These are phyloP conservation scores for Globisporangium middletonii DNA, from an alignment of 352 stramenopile genomes.

Conservation along the genomic window DNA sequence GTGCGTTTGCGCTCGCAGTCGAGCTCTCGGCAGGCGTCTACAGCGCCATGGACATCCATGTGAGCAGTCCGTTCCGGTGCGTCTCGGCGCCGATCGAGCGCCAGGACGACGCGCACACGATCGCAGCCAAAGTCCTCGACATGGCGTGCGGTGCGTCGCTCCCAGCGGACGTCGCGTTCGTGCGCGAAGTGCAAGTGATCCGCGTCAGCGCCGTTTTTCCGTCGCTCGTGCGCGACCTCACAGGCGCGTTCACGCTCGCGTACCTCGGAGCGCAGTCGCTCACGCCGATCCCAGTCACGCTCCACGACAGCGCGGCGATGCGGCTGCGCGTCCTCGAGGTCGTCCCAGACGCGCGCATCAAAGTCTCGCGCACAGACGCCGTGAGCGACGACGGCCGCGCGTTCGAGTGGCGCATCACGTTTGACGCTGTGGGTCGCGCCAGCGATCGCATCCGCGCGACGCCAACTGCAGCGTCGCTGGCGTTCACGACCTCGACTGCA, in stretches of 20 bases:
- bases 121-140: constrained; percentile 3
- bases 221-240: constrained; percentile 1
- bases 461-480: background rate
- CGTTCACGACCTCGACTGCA: constrained; percentile 2
- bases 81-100: constrained; percentile 3
- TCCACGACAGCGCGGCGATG: constrained; percentile 7
- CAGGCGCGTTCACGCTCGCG: constrained; percentile 3
- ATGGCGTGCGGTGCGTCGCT: constrained; percentile 7
- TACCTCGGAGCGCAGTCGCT: background rate
- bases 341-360: constrained; percentile 5
- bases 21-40: constrained; percentile 4
- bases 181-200: constrained; percentile 8
- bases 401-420: constrained; percentile 19
- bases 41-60: constrained; percentile 1
- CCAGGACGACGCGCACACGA: background rate
- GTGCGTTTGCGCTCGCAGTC: constrained; percentile 3
- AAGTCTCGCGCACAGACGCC: constrained; percentile 11
- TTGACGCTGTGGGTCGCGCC: constrained; percentile 4
- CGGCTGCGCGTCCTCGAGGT: constrained; percentile 11
- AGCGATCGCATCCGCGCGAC: background rate
- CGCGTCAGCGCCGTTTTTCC: constrained; percentile 9
- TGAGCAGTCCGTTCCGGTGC: constrained; percentile 2
- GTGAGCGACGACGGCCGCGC: background rate
- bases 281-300: background rate
- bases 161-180: background rate